Evolutionary conservation across 1,284 basidiomycete genomes (phyloP).

Genomic region (Xerocomus nothofagi): DNA sequence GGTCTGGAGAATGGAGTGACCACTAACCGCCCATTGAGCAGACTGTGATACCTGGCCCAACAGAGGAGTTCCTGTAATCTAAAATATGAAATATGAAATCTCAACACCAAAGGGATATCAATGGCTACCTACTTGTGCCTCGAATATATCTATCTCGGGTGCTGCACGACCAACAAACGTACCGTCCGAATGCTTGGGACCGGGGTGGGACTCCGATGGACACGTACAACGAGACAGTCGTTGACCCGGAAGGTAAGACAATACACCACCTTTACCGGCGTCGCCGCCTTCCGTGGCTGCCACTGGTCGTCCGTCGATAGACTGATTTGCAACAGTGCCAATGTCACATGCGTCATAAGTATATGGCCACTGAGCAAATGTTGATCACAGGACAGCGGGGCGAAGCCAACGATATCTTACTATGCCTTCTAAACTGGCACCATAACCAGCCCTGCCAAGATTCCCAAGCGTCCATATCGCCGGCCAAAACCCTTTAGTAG

Average conservation of each 20-base stretch:
- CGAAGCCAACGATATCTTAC: slow-evolving; percentile 27
- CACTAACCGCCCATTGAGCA: slow-evolving; percentile 45
- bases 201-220: slow-evolving; percentile 60
- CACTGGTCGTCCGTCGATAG: slow-evolving; percentile 37
- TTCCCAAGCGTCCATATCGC: slow-evolving; percentile 69
- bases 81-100: too few species aligned
- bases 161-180: slow-evolving; percentile 63
- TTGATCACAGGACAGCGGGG: too few species aligned
- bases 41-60: slow-evolving; percentile 49
- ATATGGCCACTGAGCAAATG: slow-evolving; percentile 42
- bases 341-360: slow-evolving; percentile 57
- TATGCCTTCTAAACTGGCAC: slow-evolving; percentile 62
- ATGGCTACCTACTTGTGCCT: slow-evolving; percentile 48
- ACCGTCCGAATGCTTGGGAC: slow-evolving; percentile 49
- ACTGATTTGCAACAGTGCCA: slow-evolving; percentile 59
- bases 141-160: slow-evolving; percentile 74
- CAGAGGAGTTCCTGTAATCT: slow-evolving; percentile 37
- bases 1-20: slow-evolving; percentile 2
- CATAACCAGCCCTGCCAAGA: slow-evolving; percentile 60
- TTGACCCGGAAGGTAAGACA: slow-evolving; percentile 64
- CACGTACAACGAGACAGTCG: slow-evolving; percentile 67
- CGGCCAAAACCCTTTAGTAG: slow-evolving; percentile 50
- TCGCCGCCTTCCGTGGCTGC: slow-evolving; percentile 47
- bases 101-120: too few species aligned
- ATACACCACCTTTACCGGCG: slow-evolving; percentile 31